phyloP scores from a whole-genome alignment of 148 eudicot genomes.

The Polygonum aviculare region DNA sequence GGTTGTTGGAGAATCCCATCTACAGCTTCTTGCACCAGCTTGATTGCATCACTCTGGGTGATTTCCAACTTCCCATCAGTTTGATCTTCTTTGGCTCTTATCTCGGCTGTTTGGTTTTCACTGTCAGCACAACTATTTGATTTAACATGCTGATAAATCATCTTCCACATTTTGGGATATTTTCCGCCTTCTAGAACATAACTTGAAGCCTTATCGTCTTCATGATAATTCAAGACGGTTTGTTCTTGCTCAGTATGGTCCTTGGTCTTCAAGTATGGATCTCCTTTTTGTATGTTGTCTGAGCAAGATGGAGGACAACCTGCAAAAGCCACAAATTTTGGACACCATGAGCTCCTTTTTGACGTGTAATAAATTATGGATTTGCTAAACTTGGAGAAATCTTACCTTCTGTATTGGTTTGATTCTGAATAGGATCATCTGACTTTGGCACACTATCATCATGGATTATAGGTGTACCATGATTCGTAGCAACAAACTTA shows the following conservation, averaged over 20 bases:
- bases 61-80: slow-evolving; percentile 34
- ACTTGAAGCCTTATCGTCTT: neutral
- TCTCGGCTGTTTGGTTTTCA: slow-evolving; percentile 15
- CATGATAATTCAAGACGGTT: slow-evolving; percentile 1
- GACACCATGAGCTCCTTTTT: neutral
- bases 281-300: slow-evolving; percentile 8
- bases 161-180: slow-evolving; percentile 57
- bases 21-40: slow-evolving; percentile 77
- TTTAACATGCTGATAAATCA: slow-evolving; percentile 62
- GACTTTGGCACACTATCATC: slow-evolving; percentile 2
- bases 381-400: neutral
- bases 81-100: slow-evolving; percentile 16
- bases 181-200: neutral
- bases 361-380: neutral
- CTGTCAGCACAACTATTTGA: slow-evolving; percentile 24
- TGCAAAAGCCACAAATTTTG: slow-evolving; percentile 10
- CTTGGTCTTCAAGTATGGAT: slow-evolving; percentile 4
- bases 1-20: slow-evolving; percentile 50
- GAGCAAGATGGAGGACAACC: slow-evolving; percentile 14
- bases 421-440: slow-evolving; percentile 12
- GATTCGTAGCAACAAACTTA: slow-evolving; percentile 5
- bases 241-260: slow-evolving; percentile 3
- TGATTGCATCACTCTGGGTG: slow-evolving; percentile 55
- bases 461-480: slow-evolving; percentile 2
- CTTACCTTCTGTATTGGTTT: slow-evolving; percentile 23